A percentile compares a stretch with the other conserved stretches of the same genome.
Conservation (phyloP, 208 protist genomes). For the Trypanosoma conorhini region DNA sequence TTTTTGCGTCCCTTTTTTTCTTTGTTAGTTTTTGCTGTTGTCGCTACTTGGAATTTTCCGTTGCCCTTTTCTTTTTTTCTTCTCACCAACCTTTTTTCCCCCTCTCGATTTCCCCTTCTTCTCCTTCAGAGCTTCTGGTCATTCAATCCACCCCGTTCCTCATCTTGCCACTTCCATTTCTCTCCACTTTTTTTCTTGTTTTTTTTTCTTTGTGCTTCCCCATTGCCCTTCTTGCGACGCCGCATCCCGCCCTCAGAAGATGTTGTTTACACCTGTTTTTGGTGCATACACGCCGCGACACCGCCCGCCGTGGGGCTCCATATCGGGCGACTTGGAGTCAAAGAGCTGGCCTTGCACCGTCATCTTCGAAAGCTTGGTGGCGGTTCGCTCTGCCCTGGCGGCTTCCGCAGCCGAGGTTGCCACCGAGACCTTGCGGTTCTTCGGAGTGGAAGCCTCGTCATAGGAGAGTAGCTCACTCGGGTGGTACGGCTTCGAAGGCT, state of each 20-base stretch:
- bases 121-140: background rate
- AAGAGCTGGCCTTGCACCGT: slow-evolving; percentile 47
- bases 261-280: background rate
- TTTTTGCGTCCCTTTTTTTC: background rate
- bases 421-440: slow-evolving; percentile 9
- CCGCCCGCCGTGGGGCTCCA: slow-evolving; percentile 7
- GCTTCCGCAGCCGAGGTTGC: slow-evolving; percentile 16
- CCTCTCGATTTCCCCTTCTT: background rate
- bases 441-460: slow-evolving; percentile 42
- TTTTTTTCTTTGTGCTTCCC: slow-evolving; percentile 8
- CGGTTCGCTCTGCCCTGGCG: slow-evolving; percentile 1
- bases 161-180: background rate
- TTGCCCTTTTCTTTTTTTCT: background rate
- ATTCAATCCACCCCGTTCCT: too few relatives aligned
- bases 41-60: background rate
- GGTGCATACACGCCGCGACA: slow-evolving; percentile 22
- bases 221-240: background rate
- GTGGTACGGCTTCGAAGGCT: slow-evolving; percentile 1
- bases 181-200: slow-evolving; percentile 9
- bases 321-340: slow-evolving; percentile 15
- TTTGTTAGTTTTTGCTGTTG: background rate
- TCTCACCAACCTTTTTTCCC: background rate
- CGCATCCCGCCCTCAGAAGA: slow-evolving; percentile 6
- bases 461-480: slow-evolving; percentile 34
- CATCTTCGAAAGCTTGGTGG: slow-evolving; percentile 33